Evolutionary conservation across 495 filamentous ascomycete genomes (phyloP).

Genomic region (Monascus purpureus): DNA sequence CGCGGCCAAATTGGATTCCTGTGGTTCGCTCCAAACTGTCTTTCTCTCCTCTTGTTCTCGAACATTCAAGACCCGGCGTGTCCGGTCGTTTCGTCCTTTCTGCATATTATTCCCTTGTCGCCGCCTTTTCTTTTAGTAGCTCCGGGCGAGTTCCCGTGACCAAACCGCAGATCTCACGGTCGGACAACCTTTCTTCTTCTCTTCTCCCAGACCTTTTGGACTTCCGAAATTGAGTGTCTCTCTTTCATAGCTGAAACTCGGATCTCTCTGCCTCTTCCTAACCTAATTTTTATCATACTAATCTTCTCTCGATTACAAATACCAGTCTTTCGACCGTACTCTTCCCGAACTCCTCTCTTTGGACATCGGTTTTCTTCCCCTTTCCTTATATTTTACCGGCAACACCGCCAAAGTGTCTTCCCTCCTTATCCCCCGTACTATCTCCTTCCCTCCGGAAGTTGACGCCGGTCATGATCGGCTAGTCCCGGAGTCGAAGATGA

Average conservation of each 20-base stretch:
- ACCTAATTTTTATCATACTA: too few species aligned
- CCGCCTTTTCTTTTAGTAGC: not conserved
- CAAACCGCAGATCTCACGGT: conserved; percentile 7
- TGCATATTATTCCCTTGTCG: not conserved
- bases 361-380: conserved; percentile 17
- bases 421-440: conserved; percentile 61
- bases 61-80: too few species aligned
- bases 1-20: too few species aligned
- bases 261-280: too few species aligned
- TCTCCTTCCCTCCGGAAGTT: conserved; percentile 66
- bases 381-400: conserved; percentile 10
- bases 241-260: too few species aligned
- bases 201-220: not conserved
- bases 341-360: conserved; percentile 12
- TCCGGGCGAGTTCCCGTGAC: conserved; percentile 12
- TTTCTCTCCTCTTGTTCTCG: too few species aligned
- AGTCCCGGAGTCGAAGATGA: conserved; percentile 40
- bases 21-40: too few species aligned
- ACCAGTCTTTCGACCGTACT: too few species aligned
- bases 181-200: not conserved
- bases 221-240: not conserved
- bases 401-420: conserved; percentile 82
- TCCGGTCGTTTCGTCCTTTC: too few species aligned
- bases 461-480: conserved; percentile 45
- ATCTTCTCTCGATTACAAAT: too few species aligned